Evolutionary conservation across 106 monocot genomes (phyloP), one percentile per base, ranked within the genome.

Genomic region (Allium cepa): DNA sequence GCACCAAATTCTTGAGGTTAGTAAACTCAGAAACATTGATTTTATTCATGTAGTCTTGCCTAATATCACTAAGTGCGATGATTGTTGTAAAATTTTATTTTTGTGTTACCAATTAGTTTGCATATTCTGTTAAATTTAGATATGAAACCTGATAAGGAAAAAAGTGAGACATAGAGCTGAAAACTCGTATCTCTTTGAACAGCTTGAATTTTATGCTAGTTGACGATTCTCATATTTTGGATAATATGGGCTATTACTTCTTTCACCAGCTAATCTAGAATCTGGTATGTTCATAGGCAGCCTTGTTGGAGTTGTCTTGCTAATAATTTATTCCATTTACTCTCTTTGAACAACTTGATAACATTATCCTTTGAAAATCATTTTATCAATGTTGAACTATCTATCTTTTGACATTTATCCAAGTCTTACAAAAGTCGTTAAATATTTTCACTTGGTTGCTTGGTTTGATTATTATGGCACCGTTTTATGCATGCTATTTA

Each of bases 1-100:
- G 94, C 66, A 72, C 17, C 83, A 88, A 68, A 78, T 80, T 71
- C 85, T 95, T 52, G 91, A 91, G 91, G 94, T 95, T 66, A 76
- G 92, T 75, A 12, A 36, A 65, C 8, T 59, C 58, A 28, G 52
- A 49, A 18, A 15, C 47, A 10, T 27, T 59, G 49, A 11, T 36
- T 36, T 36, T 36, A 36, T 36, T 36, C 5, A 5, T 36, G 36
- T 36, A 36, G 36, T 5, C 36, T 36, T 36, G 36, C 36, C 36
- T 36, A 36, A 36, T 36, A 36, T 5, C 36, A 36, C 36, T 36
- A 36, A 36, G 36, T 36, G 36, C 36, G 5, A 36, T 36, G 36
- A 36, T 36, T 36, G 36, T 36, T 36, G 51, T 18, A 47, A 10
- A 50, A 13, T 36, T 59, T 27, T 67, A 10, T 50, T 9, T 9